These are phyloP conservation scores for Colletotrichum echinochloae DNA, from an alignment of 2,329 filamentous ascomycete genomes.

Conservation along the genomic window DNA sequence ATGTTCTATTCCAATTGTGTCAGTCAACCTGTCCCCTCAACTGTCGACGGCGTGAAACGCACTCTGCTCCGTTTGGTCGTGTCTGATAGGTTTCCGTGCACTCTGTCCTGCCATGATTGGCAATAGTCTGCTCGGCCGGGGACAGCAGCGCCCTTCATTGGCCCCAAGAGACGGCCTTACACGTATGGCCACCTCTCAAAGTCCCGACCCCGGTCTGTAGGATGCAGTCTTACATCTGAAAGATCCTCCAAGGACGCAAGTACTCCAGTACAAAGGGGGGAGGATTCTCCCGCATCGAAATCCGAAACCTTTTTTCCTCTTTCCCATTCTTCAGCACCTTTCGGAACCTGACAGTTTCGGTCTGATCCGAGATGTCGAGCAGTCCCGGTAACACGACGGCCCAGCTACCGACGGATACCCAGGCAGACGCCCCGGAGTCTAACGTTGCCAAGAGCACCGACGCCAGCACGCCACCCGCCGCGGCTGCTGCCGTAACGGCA, in stretches of 20 bases:
- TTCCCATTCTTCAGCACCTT: neutral
- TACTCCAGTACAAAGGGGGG: neutral
- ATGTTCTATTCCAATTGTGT: neutral
- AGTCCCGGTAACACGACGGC: neutral
- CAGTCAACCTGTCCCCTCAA: too few species aligned
- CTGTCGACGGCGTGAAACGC: neutral
- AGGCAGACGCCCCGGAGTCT: neutral
- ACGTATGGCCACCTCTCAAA: neutral
- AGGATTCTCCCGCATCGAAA: neutral
- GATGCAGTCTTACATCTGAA: neutral
- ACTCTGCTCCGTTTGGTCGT: neutral
- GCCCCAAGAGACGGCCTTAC: neutral
- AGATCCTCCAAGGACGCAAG: neutral
- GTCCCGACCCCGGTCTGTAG: neutral
- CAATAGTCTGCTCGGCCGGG: neutral
- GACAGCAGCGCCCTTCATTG: neutral
- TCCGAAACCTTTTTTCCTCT: fast-evolving
- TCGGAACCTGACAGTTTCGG: fast-evolving
- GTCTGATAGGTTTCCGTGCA: too few species aligned
- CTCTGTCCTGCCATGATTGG: neutral
- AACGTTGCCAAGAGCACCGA: neutral
- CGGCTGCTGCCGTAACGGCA: neutral
- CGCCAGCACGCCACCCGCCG: neutral
- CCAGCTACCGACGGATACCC: neutral
- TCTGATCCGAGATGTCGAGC: neutral